Conservation (phyloP, 192 early-diverging fungal genomes). For the Dispira simplex region DNA sequence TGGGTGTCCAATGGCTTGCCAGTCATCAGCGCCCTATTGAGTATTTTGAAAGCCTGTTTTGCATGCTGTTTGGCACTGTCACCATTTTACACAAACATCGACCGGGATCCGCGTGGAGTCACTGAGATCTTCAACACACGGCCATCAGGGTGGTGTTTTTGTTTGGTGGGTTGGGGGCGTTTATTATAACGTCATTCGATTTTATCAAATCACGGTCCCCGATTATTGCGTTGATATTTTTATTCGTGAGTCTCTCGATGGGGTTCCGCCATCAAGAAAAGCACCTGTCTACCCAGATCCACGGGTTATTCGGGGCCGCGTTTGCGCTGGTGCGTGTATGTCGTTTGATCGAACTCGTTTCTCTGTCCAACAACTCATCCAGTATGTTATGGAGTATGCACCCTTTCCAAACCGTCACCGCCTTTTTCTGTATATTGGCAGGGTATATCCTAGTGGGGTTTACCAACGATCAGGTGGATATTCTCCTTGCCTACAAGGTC, state of each 20-base stretch:
- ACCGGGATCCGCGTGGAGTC: background rate
- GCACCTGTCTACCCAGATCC: background rate
- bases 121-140: background rate
- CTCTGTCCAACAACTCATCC: background rate
- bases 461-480: constrained; percentile 1
- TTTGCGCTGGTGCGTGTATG: background rate
- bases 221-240: background rate
- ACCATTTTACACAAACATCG: constrained; percentile 2
- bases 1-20: background rate
- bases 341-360: background rate
- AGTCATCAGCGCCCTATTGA: background rate
- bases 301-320: background rate
- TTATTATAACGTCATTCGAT: background rate
- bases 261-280: constrained; percentile 9
- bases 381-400: background rate
- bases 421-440: background rate
- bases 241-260: constrained; percentile 9
- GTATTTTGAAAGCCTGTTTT: constrained; percentile 5
- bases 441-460: constrained; percentile 6
- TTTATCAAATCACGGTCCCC: background rate
- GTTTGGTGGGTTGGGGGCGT: background rate
- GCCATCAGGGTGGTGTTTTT: constrained; percentile 2
- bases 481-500: background rate
- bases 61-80: constrained; percentile 1
- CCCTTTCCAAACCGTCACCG: background rate